Conservation (phyloP, 768 basidiomycete species). For the Russula brevipes region DNA sequence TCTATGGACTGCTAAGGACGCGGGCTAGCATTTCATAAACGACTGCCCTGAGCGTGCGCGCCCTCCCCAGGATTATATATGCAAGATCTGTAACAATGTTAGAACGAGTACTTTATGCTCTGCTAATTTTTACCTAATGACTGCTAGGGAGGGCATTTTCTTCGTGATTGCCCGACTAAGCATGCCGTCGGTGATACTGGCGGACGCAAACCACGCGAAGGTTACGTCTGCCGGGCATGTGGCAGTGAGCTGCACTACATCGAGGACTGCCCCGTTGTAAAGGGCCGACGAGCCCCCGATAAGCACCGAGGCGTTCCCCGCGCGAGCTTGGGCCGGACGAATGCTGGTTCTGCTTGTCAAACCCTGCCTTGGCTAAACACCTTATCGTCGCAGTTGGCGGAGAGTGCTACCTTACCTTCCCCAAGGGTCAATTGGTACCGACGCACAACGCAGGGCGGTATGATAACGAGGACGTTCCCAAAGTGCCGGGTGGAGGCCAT, state of each 20-base stretch:
- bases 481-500: conserved; percentile 93
- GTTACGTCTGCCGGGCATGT: conserved; percentile 90
- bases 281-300: conserved; percentile 41
- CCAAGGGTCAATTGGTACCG: conserved; percentile 91
- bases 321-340: conserved; percentile 86
- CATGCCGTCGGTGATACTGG: conserved; percentile 78
- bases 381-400: conserved; percentile 90
- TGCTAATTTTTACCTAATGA: conserved; percentile 7
- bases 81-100: conserved; percentile 77
- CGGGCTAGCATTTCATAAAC: conserved; percentile 62
- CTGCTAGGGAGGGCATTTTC: conserved; percentile 71
- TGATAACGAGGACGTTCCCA: conserved; percentile 32
- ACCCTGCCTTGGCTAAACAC: conserved; percentile 90
- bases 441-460: conserved; percentile 55
- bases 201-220: conserved; percentile 73
- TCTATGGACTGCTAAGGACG: background rate
- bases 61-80: conserved; percentile 82
- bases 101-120: conserved; percentile 22
- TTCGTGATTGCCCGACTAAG: conserved; percentile 84
- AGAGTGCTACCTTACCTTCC: conserved; percentile 93
- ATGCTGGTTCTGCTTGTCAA: conserved; percentile 98
- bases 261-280: conserved; percentile 77
- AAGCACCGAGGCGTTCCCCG: conserved; percentile 38
- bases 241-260: conserved; percentile 82
- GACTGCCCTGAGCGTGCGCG: conserved; percentile 69